These are phyloP conservation scores for Pleurotus eryngii DNA, from an alignment of 768 basidiomycete species.

Conservation along the genomic window DNA sequence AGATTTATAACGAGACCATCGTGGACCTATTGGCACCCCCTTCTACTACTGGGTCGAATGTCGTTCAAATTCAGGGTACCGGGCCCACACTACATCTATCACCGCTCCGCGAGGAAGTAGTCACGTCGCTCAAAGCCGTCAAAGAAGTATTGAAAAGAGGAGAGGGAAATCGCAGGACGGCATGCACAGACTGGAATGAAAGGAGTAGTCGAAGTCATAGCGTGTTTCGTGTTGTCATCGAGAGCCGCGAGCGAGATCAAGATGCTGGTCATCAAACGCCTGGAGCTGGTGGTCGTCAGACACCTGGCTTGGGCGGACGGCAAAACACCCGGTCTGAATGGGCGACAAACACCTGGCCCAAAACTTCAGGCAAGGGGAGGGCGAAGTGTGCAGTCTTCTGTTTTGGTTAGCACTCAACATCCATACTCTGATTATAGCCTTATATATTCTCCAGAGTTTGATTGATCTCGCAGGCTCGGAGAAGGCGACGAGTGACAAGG, in stretches of 20 bases:
- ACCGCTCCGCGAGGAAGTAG: slow-evolving; percentile 87
- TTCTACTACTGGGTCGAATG: slow-evolving; percentile 41
- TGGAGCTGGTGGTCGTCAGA: slow-evolving; percentile 22
- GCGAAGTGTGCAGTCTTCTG: slow-evolving; percentile 73
- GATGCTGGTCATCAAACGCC: slow-evolving; percentile 33
- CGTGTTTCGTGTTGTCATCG: slow-evolving; percentile 90
- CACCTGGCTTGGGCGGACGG: slow-evolving; percentile 24
- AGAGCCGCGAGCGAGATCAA: slow-evolving; percentile 72
- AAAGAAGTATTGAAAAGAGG: slow-evolving; percentile 82
- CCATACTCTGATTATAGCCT: slow-evolving; percentile 3
- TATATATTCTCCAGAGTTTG: slow-evolving; percentile 53
- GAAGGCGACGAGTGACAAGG: slow-evolving; percentile 92
- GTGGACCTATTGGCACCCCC: slow-evolving; percentile 83
- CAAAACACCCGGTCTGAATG: slow-evolving; percentile 23
- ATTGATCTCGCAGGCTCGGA: slow-evolving; percentile 98
- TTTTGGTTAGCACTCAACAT: slow-evolving; percentile 47
- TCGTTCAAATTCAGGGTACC: slow-evolving; percentile 71
- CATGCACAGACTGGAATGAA: slow-evolving; percentile 99
- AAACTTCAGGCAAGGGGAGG: slow-evolving; percentile 76
- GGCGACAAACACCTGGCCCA: slow-evolving; percentile 56
- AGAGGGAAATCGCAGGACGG: slow-evolving; percentile 84
- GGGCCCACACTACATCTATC: slow-evolving; percentile 60
- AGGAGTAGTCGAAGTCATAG: slow-evolving; percentile 92
- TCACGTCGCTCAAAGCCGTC: slow-evolving; percentile 86
- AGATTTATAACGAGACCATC: slow-evolving; percentile 94